Evolutionary conservation across 192 early-diverging fungal genomes (phyloP).

Genomic region (Diversispora epigaea): DNA sequence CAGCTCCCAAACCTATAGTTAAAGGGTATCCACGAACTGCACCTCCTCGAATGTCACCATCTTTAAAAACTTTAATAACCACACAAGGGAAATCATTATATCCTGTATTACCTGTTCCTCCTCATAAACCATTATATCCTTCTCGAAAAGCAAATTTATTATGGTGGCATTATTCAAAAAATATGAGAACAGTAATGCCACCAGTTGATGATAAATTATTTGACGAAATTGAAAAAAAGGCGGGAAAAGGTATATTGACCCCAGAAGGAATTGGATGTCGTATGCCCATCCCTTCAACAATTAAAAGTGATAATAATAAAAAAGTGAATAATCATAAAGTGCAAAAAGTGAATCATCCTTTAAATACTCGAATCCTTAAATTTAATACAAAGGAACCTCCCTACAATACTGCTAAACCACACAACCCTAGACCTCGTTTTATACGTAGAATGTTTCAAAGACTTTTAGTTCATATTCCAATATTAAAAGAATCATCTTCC

Average conservation of each 20-base stretch:
- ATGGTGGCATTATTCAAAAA: constrained; percentile 29
- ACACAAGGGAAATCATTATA: constrained; percentile 19
- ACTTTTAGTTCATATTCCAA: constrained; percentile 6
- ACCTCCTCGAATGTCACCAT: constrained; percentile 22
- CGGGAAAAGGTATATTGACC: constrained; percentile 5
- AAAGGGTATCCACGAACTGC: constrained; percentile 1
- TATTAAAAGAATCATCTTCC: neutral
- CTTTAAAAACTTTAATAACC: constrained; percentile 1
- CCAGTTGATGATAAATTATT: neutral
- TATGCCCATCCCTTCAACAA: neutral
- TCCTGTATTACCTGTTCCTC: constrained; percentile 14
- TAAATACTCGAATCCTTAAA: too few relatives aligned
- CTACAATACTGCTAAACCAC: constrained; percentile 17
- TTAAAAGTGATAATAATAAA: neutral
- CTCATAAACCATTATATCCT: constrained; percentile 25
- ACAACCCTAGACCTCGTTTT: constrained; percentile 21
- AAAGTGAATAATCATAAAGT: neutral
- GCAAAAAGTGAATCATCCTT: too few relatives aligned
- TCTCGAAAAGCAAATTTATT: constrained; percentile 19
- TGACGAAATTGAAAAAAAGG: constrained; percentile 11
- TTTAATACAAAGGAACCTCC: constrained; percentile 1
- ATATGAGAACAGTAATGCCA: constrained; percentile 17
- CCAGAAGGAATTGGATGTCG: neutral
- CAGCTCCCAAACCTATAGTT: constrained; percentile 7
- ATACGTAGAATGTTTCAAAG: constrained; percentile 26